Evolutionary conservation across 2,329 filamentous ascomycete species (phyloP).

Genomic region (Fusarium proliferatum): DNA sequence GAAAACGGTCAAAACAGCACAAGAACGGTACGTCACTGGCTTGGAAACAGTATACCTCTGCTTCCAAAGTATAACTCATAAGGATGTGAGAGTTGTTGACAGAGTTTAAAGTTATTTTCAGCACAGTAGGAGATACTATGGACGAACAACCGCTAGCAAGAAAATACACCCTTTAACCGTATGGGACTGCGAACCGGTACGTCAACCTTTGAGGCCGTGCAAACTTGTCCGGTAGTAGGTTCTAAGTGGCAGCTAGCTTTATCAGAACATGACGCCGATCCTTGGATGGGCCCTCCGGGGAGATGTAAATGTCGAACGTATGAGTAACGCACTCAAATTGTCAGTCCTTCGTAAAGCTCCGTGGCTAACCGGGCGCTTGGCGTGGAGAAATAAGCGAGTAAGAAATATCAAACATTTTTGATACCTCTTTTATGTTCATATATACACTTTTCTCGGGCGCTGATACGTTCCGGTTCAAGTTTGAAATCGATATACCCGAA

Average conservation of each 20-base stretch:
- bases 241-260: background rate
- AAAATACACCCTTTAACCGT: background rate
- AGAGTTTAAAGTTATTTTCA: fast-evolving
- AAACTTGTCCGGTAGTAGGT: fast-evolving
- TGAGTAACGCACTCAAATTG: background rate
- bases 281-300: background rate
- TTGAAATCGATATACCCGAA: background rate
- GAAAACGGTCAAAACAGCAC: fast-evolving
- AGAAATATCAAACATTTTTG: fast-evolving
- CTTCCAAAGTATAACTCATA: fast-evolving
- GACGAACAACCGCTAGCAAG: background rate
- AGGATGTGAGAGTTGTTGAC: background rate
- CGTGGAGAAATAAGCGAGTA: background rate
- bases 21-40: background rate
- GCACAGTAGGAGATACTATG: background rate
- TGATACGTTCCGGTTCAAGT: background rate
- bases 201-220: fast-evolving
- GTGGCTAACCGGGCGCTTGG: background rate
- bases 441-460: fast-evolving
- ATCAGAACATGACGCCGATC: background rate
- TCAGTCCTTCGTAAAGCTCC: background rate
- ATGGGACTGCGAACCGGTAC: background rate
- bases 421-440: background rate
- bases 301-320: background rate
- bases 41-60: background rate